Evolutionary conservation across 352 stramenopile genomes (phyloP).

Genomic region (Globisporangium splendens): DNA sequence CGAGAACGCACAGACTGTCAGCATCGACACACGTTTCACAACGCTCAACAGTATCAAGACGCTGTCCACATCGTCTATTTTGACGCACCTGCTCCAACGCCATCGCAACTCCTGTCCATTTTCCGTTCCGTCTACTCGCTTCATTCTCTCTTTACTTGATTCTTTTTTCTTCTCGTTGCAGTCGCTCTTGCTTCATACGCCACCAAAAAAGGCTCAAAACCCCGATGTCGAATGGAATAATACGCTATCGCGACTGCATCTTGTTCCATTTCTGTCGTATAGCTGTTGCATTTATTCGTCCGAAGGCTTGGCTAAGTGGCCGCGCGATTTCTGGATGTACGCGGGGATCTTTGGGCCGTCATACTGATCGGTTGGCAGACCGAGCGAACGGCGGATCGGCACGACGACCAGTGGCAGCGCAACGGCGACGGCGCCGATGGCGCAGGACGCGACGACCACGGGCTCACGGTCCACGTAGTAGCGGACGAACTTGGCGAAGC

Average conservation of each 20-base stretch:
- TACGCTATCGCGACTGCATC: too few species aligned
- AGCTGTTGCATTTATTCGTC: constrained; percentile 30
- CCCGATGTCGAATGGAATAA: too few species aligned
- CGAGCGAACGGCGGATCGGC: constrained; percentile 78
- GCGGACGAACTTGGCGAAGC: constrained; percentile 71
- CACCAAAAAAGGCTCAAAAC: not conserved
- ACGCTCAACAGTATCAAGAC: too few species aligned
- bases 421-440: constrained; percentile 69
- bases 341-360: constrained; percentile 79
- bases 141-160: not conserved
- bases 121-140: not conserved
- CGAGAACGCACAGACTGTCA: not conserved
- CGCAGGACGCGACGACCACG: constrained; percentile 80
- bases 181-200: not conserved
- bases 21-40: not conserved
- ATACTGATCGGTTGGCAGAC: constrained; percentile 87
- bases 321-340: constrained; percentile 71
- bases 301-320: constrained; percentile 41
- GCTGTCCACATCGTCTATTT: not conserved
- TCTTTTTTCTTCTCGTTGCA: not conserved
- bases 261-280: not conserved
- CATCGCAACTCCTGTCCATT: not conserved
- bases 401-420: constrained; percentile 75
- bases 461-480: constrained; percentile 85
- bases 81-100: too few species aligned